A percentile compares a stretch with the other conserved stretches of the same genome.
These are phyloP conservation scores for Aspergillus saccharolyticus DNA, from an alignment of 495 filamentous ascomycete species.

Conservation along the genomic window DNA sequence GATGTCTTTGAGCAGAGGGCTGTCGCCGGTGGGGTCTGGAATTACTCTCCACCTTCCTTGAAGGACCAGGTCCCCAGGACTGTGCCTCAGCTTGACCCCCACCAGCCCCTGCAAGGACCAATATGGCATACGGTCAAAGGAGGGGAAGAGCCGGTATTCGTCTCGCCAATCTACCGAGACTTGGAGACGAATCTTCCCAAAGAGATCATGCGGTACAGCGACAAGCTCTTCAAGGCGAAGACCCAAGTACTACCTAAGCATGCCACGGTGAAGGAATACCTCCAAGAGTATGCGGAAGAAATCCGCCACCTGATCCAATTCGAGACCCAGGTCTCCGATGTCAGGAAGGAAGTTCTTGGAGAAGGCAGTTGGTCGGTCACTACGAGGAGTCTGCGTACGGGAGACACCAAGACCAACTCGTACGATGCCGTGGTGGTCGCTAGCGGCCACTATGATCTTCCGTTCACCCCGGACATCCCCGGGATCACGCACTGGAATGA, in stretches of 20 bases:
- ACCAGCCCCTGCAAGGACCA: slow-evolving; percentile 38
- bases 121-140: slow-evolving; percentile 30
- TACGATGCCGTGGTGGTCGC: slow-evolving; percentile 81
- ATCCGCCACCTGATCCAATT: slow-evolving; percentile 52
- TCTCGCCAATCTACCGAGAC: slow-evolving; percentile 74
- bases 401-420: slow-evolving; percentile 25
- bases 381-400: slow-evolving; percentile 43
- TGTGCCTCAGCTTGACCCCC: slow-evolving; percentile 42
- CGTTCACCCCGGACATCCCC: slow-evolving; percentile 61
- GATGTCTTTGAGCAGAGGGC: slow-evolving; percentile 77
- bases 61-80: slow-evolving; percentile 24
- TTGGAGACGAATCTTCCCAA: slow-evolving; percentile 87
- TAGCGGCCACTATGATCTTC: slow-evolving; percentile 72
- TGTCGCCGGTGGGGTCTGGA: slow-evolving; percentile 77
- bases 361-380: slow-evolving; percentile 50
- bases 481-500: slow-evolving; percentile 55
- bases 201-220: slow-evolving; percentile 73
- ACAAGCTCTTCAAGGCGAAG: slow-evolving; percentile 57
- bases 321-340: slow-evolving; percentile 52
- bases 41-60: slow-evolving; percentile 43
- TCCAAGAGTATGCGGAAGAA: slow-evolving; percentile 66
- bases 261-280: slow-evolving; percentile 62
- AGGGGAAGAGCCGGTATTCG: slow-evolving; percentile 37
- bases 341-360: slow-evolving; percentile 25
- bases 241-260: slow-evolving; percentile 69